Percentiles rank a stretch among this genome's conserved stretches.
Conservation (phyloP, 495 filamentous ascomycete species). For the Daldinia loculata region DNA sequence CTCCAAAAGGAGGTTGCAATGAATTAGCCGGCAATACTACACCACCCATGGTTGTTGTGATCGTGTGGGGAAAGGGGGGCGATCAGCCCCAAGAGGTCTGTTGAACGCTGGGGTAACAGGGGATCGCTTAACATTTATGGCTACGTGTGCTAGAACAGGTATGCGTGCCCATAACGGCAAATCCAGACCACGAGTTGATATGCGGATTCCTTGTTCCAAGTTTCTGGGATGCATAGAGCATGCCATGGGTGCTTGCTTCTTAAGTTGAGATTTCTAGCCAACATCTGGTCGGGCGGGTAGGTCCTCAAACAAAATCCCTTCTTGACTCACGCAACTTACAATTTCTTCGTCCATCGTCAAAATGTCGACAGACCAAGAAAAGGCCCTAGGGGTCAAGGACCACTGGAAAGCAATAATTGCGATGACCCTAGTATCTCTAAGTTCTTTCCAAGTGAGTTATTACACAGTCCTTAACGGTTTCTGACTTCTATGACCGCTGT, state of each 20-base stretch:
- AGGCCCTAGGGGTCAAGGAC: conserved; percentile 42
- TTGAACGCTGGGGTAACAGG: conserved; percentile 12
- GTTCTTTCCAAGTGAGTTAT: conserved; percentile 55
- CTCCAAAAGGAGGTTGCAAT: conserved; percentile 31
- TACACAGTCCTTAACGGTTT: no score
- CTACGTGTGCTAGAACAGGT: conserved; percentile 8
- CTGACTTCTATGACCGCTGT: no score
- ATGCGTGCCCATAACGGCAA: conserved; percentile 18
- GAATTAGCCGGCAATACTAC: conserved; percentile 34
- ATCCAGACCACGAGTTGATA: conserved; percentile 17
- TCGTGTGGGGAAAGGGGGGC: conserved; percentile 25
- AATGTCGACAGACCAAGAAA: conserved; percentile 39
- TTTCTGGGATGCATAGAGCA: conserved; percentile 1
- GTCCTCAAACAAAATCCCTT: neutral
- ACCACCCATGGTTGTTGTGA: conserved; percentile 21
- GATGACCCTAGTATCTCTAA: conserved; percentile 59
- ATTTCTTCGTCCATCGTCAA: conserved; percentile 3
- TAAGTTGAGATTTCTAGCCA: conserved; percentile 6
- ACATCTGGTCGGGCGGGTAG: neutral
- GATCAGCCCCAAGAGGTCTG: conserved; percentile 10
- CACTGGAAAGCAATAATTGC: conserved; percentile 55
- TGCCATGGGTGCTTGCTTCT: conserved; percentile 13
- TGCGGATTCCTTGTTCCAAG: conserved; percentile 2
- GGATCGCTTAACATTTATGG: conserved; percentile 10
- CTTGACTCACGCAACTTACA: conserved; percentile 1